phyloP scores from a whole-genome alignment of 345 rosid species.

The Anastatica hierochuntica region DNA sequence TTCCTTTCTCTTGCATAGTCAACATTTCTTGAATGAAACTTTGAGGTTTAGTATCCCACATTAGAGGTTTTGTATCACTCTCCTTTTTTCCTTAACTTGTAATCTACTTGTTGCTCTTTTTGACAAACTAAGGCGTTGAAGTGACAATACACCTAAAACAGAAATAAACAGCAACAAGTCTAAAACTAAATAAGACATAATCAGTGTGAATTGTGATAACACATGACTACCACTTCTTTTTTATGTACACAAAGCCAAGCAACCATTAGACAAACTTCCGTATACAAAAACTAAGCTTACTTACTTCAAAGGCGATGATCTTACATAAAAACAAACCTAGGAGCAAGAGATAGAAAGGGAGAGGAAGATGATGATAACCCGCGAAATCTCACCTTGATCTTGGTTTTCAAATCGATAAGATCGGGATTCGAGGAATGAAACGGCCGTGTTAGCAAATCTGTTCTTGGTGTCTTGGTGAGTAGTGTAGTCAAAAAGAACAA shows the following conservation, averaged over 20 bases:
- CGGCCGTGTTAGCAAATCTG: conserved; percentile 28
- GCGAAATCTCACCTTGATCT: conserved; percentile 24
- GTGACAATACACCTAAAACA: no score
- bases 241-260: conserved; percentile 25
- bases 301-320: conserved; percentile 21
- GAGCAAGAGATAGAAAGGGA: background rate
- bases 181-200: background rate
- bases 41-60: no score
- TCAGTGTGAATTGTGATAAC: conserved; percentile 16
- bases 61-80: no score
- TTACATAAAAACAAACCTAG: conserved; percentile 4
- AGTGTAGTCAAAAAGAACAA: conserved; percentile 41
- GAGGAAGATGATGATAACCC: background rate
- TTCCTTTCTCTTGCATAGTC: no score
- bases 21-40: no score
- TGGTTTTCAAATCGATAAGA: conserved; percentile 31
- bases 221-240: conserved; percentile 2
- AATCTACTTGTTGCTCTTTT: no score
- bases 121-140: no score
- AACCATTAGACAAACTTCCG: conserved; percentile 20
- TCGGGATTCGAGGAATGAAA: conserved; percentile 22
- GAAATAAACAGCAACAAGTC: background rate
- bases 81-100: no score
- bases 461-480: conserved; percentile 63
- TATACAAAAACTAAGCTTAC: conserved; percentile 28